Conservation (phyloP, 1,139 yeast species). For the Zygosaccharomyces sapae region DNA sequence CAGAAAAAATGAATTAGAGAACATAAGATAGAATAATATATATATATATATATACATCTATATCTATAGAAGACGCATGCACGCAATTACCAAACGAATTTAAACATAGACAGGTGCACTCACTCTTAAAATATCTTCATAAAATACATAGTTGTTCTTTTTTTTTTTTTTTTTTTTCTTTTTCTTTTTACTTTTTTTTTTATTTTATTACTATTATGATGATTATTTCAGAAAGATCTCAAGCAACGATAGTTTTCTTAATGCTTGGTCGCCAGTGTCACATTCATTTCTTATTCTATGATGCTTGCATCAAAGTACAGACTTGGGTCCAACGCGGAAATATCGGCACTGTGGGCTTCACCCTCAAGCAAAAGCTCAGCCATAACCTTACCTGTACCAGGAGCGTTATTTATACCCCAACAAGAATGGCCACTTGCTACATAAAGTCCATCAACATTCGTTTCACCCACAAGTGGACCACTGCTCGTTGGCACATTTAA, state of each 20-base stretch:
- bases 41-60: too few species aligned
- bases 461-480: constrained; percentile 92
- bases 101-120: too few species aligned
- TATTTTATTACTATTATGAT: background rate
- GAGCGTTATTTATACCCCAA: constrained; percentile 98
- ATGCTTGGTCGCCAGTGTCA: too few species aligned
- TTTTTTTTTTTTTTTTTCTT: constrained; percentile 4
- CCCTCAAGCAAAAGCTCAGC: constrained; percentile 87
- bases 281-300: constrained; percentile 16
- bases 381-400: constrained; percentile 91
- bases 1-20: constrained; percentile 16
- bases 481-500: constrained; percentile 86
- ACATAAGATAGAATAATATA: background rate
- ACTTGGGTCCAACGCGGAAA: constrained; percentile 78
- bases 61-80: too few species aligned
- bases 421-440: constrained; percentile 94
- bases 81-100: too few species aligned
- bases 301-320: constrained; percentile 71
- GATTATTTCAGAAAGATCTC: background rate
- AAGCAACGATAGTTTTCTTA: too few species aligned
- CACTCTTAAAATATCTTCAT: too few species aligned
- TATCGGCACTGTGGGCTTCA: constrained; percentile 70
- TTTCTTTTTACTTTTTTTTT: background rate
- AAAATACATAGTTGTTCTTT: too few species aligned
- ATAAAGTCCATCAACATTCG: constrained; percentile 72